A percentile compares a stretch with the other conserved stretches of the same genome.
These are phyloP conservation scores for Russula virescens DNA, from an alignment of 768 basidiomycete species.

Conservation along the genomic window DNA sequence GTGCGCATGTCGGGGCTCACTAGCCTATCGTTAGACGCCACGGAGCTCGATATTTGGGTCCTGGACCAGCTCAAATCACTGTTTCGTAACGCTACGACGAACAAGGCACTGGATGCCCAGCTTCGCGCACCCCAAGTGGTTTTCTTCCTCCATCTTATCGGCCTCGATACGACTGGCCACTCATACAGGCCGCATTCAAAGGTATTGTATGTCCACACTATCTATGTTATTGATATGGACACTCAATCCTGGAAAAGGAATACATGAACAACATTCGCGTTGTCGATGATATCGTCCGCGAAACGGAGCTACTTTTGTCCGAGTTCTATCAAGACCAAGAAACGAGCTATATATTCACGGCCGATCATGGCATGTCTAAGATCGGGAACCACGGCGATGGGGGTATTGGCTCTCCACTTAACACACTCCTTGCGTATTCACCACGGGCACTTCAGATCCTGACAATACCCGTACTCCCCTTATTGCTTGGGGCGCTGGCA, in stretches of 20 bases:
- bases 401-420: slow-evolving; percentile 39
- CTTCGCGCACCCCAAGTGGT: slow-evolving; percentile 57
- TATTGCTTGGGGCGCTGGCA: slow-evolving; percentile 74
- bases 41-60: slow-evolving; percentile 73
- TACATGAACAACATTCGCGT: slow-evolving; percentile 81
- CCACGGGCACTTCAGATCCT: slow-evolving; percentile 48
- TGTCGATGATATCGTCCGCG: slow-evolving; percentile 67
- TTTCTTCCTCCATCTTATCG: slow-evolving; percentile 80
- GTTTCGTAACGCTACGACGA: slow-evolving; percentile 55
- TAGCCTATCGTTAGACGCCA: slow-evolving; percentile 50
- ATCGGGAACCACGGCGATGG: slow-evolving; percentile 90
- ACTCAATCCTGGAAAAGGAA: slow-evolving; percentile 42
- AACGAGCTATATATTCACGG: slow-evolving; percentile 75
- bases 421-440: not conserved
- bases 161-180: slow-evolving; percentile 83
- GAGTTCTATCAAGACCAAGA: slow-evolving; percentile 64
- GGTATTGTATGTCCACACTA: slow-evolving; percentile 33
- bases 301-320: slow-evolving; percentile 54
- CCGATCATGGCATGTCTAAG: slow-evolving; percentile 86
- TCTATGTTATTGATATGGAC: not conserved
- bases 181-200: slow-evolving; percentile 78
- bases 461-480: slow-evolving; percentile 85
- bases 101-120: slow-evolving; percentile 43
- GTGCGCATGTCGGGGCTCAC: not conserved
- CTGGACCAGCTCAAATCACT: slow-evolving; percentile 59